Evolutionary conservation across 2,329 filamentous ascomycete genomes (phyloP), one percentile per base, ranked within the genome.

Genomic region (Colletotrichum phormii): DNA sequence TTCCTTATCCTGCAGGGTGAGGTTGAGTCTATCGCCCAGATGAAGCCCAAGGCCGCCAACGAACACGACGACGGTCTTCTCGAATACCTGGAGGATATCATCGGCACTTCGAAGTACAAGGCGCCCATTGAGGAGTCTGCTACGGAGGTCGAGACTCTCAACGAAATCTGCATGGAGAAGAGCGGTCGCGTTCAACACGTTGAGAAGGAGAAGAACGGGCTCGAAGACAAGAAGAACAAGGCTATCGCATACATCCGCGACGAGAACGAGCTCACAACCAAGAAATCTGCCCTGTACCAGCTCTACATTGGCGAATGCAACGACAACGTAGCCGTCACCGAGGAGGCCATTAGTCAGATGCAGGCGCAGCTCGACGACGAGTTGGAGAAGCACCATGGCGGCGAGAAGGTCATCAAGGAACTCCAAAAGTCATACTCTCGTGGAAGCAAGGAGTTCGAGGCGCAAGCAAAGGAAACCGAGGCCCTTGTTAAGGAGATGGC

Each of bases 91-190:
- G 97, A 99, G 81, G 97, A 99, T 79, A 99, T 99, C 74, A 98
- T 99, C 77, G 97, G 97, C 75, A 99, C 97, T 0, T 98, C 97
- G 6, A 98, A 98, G 81, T 99, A 99, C 86, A 99, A 99, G 84
- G 90, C 93, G 0, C 96, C 97, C 0, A 99, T 99, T 75, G 97
- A 99, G 77, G 97, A 99, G 84, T 92, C 95, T 0, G 96, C 95
- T 0, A 85, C 92, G 1, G 94, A 98, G 82, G 94, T 98, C 0
- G 97, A 99, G 82, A 92, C 91, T 1, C 89, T 98, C 67, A 99
- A 99, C 80, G 97, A 99, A 78, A 90, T 97, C 2, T 99, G 97
- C 80, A 88, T 95, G 78, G 97, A 99, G 82, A 99, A 99, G 86
- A 98, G 94, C 77, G 94, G 92, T 46, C 94, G 97, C 74, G 97